phyloP scores from a whole-genome alignment of 129 eudicot genomes.

The Heracleum sosnowskyi region DNA sequence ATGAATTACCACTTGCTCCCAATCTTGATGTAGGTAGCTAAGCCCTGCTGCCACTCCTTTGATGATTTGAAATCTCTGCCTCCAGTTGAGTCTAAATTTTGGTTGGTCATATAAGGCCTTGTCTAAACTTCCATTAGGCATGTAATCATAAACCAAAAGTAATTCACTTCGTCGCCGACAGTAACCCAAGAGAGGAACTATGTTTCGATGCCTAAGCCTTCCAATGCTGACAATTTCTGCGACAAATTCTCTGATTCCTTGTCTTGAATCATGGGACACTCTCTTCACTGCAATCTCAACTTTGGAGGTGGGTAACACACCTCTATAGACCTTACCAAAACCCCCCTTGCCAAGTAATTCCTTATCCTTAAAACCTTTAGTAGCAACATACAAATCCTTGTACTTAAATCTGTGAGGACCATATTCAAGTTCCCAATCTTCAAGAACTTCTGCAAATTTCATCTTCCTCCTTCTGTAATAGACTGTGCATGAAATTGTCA shows the following conservation, averaged over 20 bases:
- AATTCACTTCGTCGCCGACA: slow-evolving; percentile 27
- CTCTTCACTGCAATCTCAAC: slow-evolving; percentile 28
- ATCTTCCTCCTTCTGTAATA: slow-evolving; percentile 14
- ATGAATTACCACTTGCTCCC: slow-evolving; percentile 19
- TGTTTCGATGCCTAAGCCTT: slow-evolving; percentile 30
- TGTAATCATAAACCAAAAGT: slow-evolving; percentile 22
- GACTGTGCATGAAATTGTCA: slow-evolving; percentile 13
- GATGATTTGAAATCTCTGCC: slow-evolving; percentile 17
- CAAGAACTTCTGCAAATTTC: slow-evolving; percentile 18
- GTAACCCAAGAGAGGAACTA: slow-evolving; percentile 36
- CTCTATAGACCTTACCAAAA: slow-evolving; percentile 28
- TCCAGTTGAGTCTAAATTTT: slow-evolving; percentile 13
- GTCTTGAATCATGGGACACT: slow-evolving; percentile 22
- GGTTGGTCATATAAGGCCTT: slow-evolving; percentile 16
- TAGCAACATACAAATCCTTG: slow-evolving; percentile 28
- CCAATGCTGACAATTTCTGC: slow-evolving; percentile 34
- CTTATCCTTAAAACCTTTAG: slow-evolving; percentile 25
- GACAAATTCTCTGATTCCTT: slow-evolving; percentile 30
- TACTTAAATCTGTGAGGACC: slow-evolving; percentile 35
- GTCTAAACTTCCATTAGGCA: slow-evolving; percentile 23
- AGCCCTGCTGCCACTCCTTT: slow-evolving; percentile 32
- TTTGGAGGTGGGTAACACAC: slow-evolving; percentile 16
- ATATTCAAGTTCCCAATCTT: slow-evolving; percentile 38
- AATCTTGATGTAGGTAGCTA: slow-evolving; percentile 29
- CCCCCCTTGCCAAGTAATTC: slow-evolving; percentile 28